phyloP scores from a whole-genome alignment of 257 asterid genomes.

The Capsicum chinense region DNA sequence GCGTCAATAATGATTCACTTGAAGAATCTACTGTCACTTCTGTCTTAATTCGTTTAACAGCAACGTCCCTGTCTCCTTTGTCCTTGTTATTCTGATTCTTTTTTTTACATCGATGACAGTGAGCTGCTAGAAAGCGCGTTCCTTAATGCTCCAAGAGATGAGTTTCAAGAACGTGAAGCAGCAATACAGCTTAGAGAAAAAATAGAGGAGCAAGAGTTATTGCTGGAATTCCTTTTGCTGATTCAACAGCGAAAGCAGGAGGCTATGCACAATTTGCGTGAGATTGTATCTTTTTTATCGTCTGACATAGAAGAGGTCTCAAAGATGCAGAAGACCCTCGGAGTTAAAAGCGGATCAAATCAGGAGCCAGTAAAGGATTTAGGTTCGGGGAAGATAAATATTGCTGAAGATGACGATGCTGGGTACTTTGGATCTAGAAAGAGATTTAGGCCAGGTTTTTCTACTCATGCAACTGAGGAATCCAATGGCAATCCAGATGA shows the following conservation, averaged over 20 bases:
- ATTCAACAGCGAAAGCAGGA: conserved; percentile 83
- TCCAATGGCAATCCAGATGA: conserved; percentile 42
- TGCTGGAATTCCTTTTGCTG: conserved; percentile 79
- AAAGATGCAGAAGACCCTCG: conserved; percentile 59
- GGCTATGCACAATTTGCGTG: conserved; percentile 60
- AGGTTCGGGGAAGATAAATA: conserved; percentile 41
- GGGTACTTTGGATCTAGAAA: conserved; percentile 71
- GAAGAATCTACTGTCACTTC: background rate
- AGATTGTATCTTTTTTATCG: conserved; percentile 65
- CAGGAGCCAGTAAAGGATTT: conserved; percentile 49
- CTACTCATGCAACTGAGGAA: conserved; percentile 39
- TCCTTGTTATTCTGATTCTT: conserved; percentile 30
- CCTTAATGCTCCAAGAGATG: conserved; percentile 75
- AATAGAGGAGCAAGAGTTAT: conserved; percentile 85
- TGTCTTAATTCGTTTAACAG: conserved; percentile 12
- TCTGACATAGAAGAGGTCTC: conserved; percentile 82
- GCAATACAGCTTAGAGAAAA: conserved; percentile 77
- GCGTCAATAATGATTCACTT: background rate
- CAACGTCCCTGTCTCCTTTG: background rate
- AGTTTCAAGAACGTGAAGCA: conserved; percentile 81
- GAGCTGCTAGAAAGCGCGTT: conserved; percentile 91
- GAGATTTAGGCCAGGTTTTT: conserved; percentile 60
- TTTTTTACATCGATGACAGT: conserved; percentile 44
- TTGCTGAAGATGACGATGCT: conserved; percentile 60
- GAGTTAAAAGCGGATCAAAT: conserved; percentile 52